Base-by-base conservation (phyloP, 2,329 filamentous ascomycete species). In the Coniochaeta pulveracea region DNA sequence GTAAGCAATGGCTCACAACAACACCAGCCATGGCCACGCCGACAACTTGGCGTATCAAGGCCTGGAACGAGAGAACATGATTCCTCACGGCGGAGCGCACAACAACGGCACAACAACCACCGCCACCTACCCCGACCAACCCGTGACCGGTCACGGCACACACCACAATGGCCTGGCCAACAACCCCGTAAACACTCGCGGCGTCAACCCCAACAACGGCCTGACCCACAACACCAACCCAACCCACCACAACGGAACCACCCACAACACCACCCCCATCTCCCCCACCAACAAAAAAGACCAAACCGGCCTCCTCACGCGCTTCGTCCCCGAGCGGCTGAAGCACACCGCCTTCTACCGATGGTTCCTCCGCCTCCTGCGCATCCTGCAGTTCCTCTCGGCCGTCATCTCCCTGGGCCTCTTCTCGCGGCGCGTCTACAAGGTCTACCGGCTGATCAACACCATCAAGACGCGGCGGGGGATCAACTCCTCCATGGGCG, bases 351-450 rank as follows among this genome's bases (percentile, higher is more conserved):
- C 22, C 9, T 16, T 37, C 23, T 45, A 50, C 40, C 33, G 36
- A n/a, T 38, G 40, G 36, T 38, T 59, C 28, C 50, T 60, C 14
- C 51, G 52, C 33, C 27, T 56, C n/a, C 47, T 52, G 1, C 58
- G 58, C 31, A 39, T 60, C 23, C 40, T 63, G n/a, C 60, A 64
- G 40, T 58, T 65, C 43, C 40, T 62, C 30, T 62, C 58, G n/a
- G 43, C 60, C 7, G 40, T 55, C 34, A 49, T 58, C 38, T 63
- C 60, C 4, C 52, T 65, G 17, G 55, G 54, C 26, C 39, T 63
- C 40, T 64, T 64, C 51, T 56, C 55, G n/a, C 39, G 43, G 4
- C 57, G 59, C 17, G 18, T 62, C 8, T 50, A 49, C 45, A 60
- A 58, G 25, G 54, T 63, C 33, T 53, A 57, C 38, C 53, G 51